Evolutionary conservation across 768 basidiomycete genomes (phyloP).

Genomic region (Boletus patriciae): DNA sequence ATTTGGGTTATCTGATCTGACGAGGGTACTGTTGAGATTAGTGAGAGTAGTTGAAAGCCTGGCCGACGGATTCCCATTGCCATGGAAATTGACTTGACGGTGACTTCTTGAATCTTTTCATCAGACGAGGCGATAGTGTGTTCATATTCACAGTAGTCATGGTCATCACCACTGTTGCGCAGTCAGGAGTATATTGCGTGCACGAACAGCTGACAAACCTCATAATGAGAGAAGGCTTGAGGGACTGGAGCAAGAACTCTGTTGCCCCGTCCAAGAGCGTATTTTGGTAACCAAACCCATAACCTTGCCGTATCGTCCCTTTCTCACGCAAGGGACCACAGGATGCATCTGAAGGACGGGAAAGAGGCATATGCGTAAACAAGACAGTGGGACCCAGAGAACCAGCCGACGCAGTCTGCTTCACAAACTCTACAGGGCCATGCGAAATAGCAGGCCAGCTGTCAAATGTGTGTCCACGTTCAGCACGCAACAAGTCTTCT

Average conservation of each 20-base stretch:
- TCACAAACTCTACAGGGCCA: conserved; percentile 57
- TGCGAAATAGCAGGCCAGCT: conserved; percentile 49
- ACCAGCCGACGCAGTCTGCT: conserved; percentile 33
- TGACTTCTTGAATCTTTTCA: conserved; percentile 62
- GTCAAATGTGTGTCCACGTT: conserved; percentile 39
- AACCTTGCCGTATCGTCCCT: conserved; percentile 69
- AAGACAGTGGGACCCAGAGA: conserved; percentile 57
- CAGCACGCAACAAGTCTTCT: conserved; percentile 59
- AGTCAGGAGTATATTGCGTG: conserved; percentile 3
- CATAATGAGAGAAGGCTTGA: conserved; percentile 71
- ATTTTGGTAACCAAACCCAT: conserved; percentile 84
- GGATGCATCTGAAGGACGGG: conserved; percentile 58
- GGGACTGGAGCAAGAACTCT: conserved; percentile 58
- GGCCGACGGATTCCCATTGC: conserved; percentile 82
- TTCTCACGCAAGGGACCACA: conserved; percentile 82
- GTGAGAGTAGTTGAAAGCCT: conserved; percentile 87
- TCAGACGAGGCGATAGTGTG: conserved; percentile 38
- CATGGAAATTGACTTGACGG: conserved; percentile 88
- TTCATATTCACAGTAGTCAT: conserved; percentile 88
- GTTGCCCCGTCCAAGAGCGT: conserved; percentile 68
- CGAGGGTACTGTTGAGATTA: conserved; percentile 43
- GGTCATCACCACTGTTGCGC: conserved; percentile 78
- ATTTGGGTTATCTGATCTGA: conserved; percentile 34
- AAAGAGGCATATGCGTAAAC: conserved; percentile 88
- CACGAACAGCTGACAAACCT: conserved; percentile 48